Conservation (phyloP, 2,329 filamentous ascomycete species). For the Colletotrichum gloeosporioides region DNA sequence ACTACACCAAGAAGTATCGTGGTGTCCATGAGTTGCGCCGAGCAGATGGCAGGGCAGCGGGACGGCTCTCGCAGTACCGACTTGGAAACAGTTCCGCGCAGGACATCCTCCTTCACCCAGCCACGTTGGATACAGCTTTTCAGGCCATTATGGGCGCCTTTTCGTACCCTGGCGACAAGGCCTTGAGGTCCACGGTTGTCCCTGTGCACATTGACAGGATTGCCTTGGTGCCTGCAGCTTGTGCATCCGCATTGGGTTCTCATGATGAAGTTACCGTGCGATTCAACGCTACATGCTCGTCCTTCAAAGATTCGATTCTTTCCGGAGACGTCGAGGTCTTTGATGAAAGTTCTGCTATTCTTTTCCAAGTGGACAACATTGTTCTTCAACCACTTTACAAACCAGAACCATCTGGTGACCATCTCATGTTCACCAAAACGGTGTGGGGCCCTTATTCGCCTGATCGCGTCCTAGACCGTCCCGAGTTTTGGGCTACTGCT, state of each 20-base stretch:
- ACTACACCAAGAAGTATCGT: not conserved
- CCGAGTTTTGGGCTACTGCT: not conserved
- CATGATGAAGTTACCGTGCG: not conserved
- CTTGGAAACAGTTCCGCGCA: not conserved
- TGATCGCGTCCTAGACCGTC: not conserved
- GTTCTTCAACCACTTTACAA: not conserved
- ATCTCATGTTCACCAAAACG: not conserved
- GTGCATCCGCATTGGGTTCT: not conserved
- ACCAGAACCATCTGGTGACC: not conserved
- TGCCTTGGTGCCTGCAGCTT: not conserved
- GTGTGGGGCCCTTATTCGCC: not conserved
- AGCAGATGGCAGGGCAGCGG: not conserved
- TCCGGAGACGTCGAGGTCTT: not conserved
- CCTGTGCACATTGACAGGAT: not conserved
- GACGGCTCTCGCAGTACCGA: not conserved
- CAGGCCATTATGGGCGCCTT: slow-evolving; percentile 37
- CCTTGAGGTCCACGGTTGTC: not conserved
- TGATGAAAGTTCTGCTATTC: not conserved
- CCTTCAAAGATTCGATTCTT: not conserved
- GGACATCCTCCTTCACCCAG: slow-evolving; percentile 34
- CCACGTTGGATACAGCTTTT: slow-evolving; percentile 36
- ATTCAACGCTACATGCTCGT: not conserved
- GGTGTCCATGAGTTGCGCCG: not conserved
- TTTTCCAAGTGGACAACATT: not conserved
- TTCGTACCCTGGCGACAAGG: slow-evolving; percentile 27